Conservation (phyloP, 805 yeast genomes). For the Saccharomycopsis javanensis region DNA sequence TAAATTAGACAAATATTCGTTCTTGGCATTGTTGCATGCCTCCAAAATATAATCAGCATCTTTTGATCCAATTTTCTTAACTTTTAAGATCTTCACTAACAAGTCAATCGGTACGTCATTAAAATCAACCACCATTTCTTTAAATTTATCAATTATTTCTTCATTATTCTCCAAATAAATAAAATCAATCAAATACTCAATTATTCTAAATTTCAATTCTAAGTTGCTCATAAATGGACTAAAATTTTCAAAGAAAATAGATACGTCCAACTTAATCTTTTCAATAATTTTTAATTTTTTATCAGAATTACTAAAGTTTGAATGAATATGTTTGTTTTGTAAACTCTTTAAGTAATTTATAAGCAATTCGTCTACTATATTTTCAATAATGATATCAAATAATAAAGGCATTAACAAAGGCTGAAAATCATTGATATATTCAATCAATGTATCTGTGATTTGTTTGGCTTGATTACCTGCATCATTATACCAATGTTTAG, state of each 20-base stretch:
- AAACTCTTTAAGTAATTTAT: constrained; percentile 41
- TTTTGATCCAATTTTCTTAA: constrained; percentile 23
- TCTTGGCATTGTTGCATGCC: constrained; percentile 18
- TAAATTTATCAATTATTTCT: constrained; percentile 49
- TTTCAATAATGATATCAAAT: constrained; percentile 44
- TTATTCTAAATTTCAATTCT: constrained; percentile 42
- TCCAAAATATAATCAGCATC: constrained; percentile 14
- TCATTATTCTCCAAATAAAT: constrained; percentile 36
- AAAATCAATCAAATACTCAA: constrained; percentile 54
- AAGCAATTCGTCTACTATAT: constrained; percentile 42
- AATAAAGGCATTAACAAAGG: constrained; percentile 42
- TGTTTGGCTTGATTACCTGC: constrained; percentile 47
- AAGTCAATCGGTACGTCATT: constrained; percentile 72
- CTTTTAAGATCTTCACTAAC: constrained; percentile 50
- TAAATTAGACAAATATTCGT: constrained; percentile 17
- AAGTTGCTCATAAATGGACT: constrained; percentile 33
- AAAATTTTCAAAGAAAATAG: constrained; percentile 44
- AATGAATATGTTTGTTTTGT: constrained; percentile 31
- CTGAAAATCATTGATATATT: constrained; percentile 59
- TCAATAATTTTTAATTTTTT: constrained; percentile 37
- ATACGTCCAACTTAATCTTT: constrained; percentile 52
- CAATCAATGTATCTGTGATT: constrained; percentile 63
- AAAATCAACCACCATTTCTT: constrained; percentile 50
- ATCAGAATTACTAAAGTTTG: constrained; percentile 30
- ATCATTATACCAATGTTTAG: constrained; percentile 60